Conservation (phyloP, 176 grass and related monocot species). For the Oryza australiensis region DNA sequence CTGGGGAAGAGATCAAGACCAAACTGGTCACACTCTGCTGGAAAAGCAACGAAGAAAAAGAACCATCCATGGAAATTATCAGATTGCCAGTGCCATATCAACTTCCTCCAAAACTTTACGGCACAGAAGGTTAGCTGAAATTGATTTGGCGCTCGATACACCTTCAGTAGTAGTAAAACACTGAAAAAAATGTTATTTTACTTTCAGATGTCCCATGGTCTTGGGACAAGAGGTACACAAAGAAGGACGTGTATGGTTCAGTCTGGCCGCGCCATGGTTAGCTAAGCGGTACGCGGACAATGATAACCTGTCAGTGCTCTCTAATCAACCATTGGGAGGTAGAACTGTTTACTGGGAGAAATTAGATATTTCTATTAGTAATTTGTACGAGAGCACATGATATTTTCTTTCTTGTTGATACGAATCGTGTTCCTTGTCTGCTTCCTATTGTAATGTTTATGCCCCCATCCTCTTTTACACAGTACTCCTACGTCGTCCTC, state of each 20-base stretch:
- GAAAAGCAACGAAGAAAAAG: constrained; percentile 49
- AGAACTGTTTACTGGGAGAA: background rate
- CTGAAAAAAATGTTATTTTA: background rate
- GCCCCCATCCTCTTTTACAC: background rate
- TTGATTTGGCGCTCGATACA: background rate
- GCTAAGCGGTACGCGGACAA: background rate
- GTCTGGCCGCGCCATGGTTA: constrained; percentile 74
- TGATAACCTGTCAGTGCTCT: background rate
- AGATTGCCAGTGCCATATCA: constrained; percentile 84
- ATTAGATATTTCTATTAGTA: background rate
- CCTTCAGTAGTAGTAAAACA: background rate
- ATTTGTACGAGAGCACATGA: background rate
- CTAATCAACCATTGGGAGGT: background rate
- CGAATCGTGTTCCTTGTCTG: background rate
- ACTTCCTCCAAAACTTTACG: constrained; percentile 72
- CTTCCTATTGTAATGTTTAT: background rate
- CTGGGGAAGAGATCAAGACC: constrained; percentile 40
- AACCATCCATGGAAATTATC: constrained; percentile 39
- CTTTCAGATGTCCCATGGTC: constrained; percentile 92
- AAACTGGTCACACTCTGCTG: constrained; percentile 69
- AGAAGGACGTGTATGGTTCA: constrained; percentile 85
- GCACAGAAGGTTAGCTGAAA: constrained; percentile 49
- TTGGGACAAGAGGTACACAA: constrained; percentile 80
- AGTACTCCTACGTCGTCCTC: background rate
- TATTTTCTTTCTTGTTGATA: background rate